Evolutionary conservation across 2,329 filamentous ascomycete genomes (phyloP).

Genomic region (Stagonosporopsis tanaceti): DNA sequence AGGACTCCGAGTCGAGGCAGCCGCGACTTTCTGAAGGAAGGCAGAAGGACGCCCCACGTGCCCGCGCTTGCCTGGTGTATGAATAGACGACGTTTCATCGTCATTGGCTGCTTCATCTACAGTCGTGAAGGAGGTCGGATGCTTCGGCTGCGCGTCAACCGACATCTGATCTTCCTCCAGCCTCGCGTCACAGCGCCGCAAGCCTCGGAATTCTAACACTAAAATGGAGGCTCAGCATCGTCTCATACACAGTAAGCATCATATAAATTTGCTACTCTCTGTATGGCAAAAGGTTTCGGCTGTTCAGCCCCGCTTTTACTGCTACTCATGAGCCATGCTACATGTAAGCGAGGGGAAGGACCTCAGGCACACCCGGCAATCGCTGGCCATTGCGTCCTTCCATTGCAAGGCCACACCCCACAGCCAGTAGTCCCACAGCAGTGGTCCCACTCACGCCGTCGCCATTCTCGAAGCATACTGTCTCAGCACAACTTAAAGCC

Average conservation of each 20-base stretch:
- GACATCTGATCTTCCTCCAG: background rate
- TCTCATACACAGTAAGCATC: background rate
- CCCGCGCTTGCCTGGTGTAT: slow-evolving; percentile 4
- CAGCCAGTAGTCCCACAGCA: background rate
- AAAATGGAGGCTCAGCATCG: background rate
- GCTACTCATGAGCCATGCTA: background rate
- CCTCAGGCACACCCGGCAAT: background rate
- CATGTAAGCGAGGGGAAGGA: background rate
- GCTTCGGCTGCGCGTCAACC: background rate
- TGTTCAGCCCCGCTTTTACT: background rate
- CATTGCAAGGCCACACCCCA: background rate
- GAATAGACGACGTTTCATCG: background rate
- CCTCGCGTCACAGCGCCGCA: background rate
- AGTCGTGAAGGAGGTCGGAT: background rate
- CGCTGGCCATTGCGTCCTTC: background rate
- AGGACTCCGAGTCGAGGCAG: background rate
- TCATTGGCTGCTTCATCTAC: slow-evolving; percentile 5
- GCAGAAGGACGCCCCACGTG: background rate
- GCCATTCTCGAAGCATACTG: background rate
- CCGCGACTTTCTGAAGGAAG: slow-evolving; percentile 4
- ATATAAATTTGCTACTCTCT: background rate
- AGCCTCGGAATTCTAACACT: background rate
- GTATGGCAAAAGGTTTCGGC: background rate
- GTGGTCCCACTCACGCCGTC: background rate
- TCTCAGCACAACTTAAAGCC: background rate